Evolutionary conservation across 371 early-diverging fungal species (phyloP).

Genomic region (Spraguea lophii): DNA sequence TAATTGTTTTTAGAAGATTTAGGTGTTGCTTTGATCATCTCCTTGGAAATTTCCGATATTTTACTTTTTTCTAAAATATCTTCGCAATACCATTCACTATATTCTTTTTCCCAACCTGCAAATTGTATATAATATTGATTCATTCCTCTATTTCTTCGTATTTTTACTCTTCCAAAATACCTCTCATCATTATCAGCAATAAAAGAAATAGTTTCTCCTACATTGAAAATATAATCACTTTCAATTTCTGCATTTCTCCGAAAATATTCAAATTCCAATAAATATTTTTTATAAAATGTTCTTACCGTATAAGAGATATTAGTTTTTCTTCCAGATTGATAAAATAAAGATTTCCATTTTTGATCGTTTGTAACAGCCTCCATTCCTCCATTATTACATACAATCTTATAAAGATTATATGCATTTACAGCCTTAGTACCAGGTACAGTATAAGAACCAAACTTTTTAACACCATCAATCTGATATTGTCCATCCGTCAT

Average conservation of each 20-base stretch:
- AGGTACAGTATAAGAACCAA: constrained; percentile 2
- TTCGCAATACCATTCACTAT: constrained; percentile 6
- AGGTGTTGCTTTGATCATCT: background rate
- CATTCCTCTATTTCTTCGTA: constrained; percentile 5
- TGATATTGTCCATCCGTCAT: no score
- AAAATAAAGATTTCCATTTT: constrained; percentile 6
- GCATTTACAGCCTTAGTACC: background rate
- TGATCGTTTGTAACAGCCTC: constrained; percentile 1
- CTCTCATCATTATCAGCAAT: background rate
- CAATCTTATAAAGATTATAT: constrained; percentile 1
- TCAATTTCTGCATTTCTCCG: background rate
- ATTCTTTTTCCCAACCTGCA: constrained; percentile 1
- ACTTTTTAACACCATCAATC: no score
- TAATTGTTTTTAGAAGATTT: constrained; percentile 5
- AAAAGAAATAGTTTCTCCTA: background rate
- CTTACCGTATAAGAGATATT: background rate
- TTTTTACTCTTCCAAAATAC: background rate
- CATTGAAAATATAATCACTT: background rate
- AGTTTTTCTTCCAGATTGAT: background rate
- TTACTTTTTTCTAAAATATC: constrained; percentile 2
- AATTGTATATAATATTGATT: constrained; percentile 5
- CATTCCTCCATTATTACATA: constrained; percentile 11
- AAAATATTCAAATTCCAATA: constrained; percentile 7
- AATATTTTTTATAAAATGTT: constrained; percentile 11
- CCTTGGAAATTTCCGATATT: background rate